phyloP scores from a whole-genome alignment of 805 yeast genomes.

The Zygosaccharomyces lentus region DNA sequence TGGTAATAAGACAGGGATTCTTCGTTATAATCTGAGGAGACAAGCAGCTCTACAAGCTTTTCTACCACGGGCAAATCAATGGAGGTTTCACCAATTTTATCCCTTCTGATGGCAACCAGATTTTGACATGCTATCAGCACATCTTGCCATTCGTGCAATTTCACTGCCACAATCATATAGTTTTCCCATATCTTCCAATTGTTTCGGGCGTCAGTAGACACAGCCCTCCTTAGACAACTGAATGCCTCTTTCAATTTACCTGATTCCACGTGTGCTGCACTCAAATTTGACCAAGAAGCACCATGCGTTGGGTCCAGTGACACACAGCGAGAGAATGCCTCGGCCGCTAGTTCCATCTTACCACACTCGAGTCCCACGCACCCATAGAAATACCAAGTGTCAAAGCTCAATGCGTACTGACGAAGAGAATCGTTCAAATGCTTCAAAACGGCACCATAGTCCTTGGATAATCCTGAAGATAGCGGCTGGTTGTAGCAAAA shows the following conservation, averaged over 20 bases:
- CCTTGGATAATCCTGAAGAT: constrained; percentile 46
- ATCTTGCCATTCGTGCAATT: constrained; percentile 82
- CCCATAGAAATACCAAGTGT: constrained; percentile 91
- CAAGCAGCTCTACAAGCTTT: constrained; percentile 61
- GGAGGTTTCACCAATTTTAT: constrained; percentile 55
- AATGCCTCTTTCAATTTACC: constrained; percentile 74
- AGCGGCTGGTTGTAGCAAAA: constrained; percentile 65
- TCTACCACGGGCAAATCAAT: constrained; percentile 75
- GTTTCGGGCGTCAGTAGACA: constrained; percentile 61
- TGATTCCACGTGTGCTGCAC: constrained; percentile 65
- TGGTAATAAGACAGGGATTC: constrained; percentile 58
- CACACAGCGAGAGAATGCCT: constrained; percentile 89
- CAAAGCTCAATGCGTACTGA: constrained; percentile 67
- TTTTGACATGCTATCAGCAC: constrained; percentile 71
- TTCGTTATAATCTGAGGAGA: constrained; percentile 46
- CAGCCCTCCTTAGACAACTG: constrained; percentile 77
- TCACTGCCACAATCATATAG: constrained; percentile 74
- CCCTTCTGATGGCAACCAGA: constrained; percentile 53
- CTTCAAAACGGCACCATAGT: constrained; percentile 50
- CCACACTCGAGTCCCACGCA: constrained; percentile 76
- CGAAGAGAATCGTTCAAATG: constrained; percentile 73
- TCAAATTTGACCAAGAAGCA: constrained; percentile 87
- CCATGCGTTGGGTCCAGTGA: constrained; percentile 76
- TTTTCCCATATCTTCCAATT: constrained; percentile 94
- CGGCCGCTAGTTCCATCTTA: constrained; percentile 74